phyloP scores from a whole-genome alignment of 495 filamentous ascomycete species.

The Wilcoxina mikolae region DNA sequence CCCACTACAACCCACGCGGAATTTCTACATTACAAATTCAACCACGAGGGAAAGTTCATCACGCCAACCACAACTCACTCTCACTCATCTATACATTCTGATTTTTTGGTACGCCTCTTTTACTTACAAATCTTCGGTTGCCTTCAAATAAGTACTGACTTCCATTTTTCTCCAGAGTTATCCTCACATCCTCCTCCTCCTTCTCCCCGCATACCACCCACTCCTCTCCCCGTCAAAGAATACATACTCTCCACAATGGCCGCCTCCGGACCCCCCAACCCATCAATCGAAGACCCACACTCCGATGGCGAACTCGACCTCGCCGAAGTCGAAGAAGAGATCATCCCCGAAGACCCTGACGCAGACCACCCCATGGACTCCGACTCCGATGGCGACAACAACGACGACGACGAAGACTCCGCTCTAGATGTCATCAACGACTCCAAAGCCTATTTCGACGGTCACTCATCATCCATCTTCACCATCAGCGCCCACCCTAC shows the following conservation, averaged over 20 bases:
- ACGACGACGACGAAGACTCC: slow-evolving; percentile 42
- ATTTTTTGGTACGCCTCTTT: not conserved
- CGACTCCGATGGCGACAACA: slow-evolving; percentile 32
- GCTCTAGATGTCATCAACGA: slow-evolving; percentile 78
- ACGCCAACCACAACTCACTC: not conserved
- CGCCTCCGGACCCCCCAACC: not conserved
- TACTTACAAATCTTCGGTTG: not conserved
- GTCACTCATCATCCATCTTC: slow-evolving; percentile 67
- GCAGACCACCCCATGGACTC: slow-evolving; percentile 54
- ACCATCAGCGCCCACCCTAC: slow-evolving; percentile 82
- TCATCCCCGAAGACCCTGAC: slow-evolving; percentile 38
- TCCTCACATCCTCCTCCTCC: not conserved
- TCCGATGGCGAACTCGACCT: slow-evolving; percentile 44
- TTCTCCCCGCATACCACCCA: not conserved
- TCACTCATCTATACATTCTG: not conserved
- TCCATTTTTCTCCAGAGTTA: not conserved
- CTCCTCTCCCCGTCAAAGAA: not conserved
- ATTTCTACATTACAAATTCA: not conserved
- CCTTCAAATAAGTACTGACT: not conserved
- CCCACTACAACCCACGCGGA: not conserved
- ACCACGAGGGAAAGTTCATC: no score
- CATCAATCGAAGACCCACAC: slow-evolving; percentile 32
- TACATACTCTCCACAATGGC: slow-evolving; percentile 10
- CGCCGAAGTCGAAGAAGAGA: slow-evolving; percentile 57
- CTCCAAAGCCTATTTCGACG: slow-evolving; percentile 79